Evolutionary conservation across 306 rosid genomes (phyloP), one percentile per base, ranked within the genome.

Genomic region (Vicia faba): DNA sequence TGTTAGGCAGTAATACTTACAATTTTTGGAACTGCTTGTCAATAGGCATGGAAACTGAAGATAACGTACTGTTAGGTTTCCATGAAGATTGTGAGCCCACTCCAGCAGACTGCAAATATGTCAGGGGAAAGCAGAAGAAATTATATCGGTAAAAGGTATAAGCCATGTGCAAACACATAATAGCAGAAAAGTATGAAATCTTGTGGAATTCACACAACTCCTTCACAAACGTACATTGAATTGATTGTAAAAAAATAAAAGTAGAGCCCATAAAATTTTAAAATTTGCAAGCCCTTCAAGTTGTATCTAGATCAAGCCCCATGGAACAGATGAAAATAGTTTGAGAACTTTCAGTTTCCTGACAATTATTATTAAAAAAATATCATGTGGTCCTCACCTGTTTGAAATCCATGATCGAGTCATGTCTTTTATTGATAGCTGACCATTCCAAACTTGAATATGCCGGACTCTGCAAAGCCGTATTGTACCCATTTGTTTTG

Each of bases 21-120:
- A 85, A 79, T 46, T 83, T 91, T 54, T 86, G 95, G 57, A 88
- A 75, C 80, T 86, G 88, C 84, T 85, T 88, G 73, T 88, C 89
- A 56, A 82, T 70, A 53, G 72, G 87, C 41, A 48, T 8, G 61
- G 89, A 56, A 81, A 74, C 79, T 61, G 88, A 76, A 66, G 81
- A 75, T 55, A 74, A 67, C 46, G 26, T 76, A 80, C 74, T 78
- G 56, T 76, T 69, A 75, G 80, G 76, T 61, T 66, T 82, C 97
- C 89, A 78, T 13, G 92, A 82, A 59, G 97, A 78, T 77, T 78
- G 95, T 31, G 86, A 66, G 54, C 79, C 81, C 61, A 60, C 31
- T 75, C 86, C 76, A 20, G 82, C 64, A 77, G 80, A 83, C 97
- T 91, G 88, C 81, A 79, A 66, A 54, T 62, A 61, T 45, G 39